Evolutionary conservation across 371 early-diverging fungal genomes (phyloP).

Genomic region (Apophysomyces sp.): DNA sequence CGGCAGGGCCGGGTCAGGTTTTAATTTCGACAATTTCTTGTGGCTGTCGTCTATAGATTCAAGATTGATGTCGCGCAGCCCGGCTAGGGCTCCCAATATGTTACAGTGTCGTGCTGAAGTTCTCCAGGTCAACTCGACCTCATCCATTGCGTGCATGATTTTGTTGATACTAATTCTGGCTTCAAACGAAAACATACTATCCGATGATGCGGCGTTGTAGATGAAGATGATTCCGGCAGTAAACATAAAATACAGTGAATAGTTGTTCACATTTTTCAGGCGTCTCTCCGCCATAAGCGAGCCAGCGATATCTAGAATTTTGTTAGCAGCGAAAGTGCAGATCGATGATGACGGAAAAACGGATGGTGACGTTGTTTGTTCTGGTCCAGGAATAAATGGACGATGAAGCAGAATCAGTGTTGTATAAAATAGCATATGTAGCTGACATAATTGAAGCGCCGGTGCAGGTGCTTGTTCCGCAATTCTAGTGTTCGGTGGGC

Average conservation of each 20-base stretch:
- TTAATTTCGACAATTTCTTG: neutral
- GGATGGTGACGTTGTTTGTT: constrained; percentile 26
- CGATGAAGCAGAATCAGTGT: constrained; percentile 75
- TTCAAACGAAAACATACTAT: constrained; percentile 40
- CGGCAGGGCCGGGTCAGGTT: neutral
- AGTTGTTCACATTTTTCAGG: constrained; percentile 36
- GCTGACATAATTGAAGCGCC: constrained; percentile 44
- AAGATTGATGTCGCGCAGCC: constrained; percentile 43
- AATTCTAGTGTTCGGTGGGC: constrained; percentile 39
- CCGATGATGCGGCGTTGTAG: constrained; percentile 38
- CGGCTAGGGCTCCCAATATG: constrained; percentile 47
- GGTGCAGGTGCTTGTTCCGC: constrained; percentile 34
- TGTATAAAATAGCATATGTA: constrained; percentile 75
- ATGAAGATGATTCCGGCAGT: constrained; percentile 51
- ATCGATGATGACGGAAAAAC: constrained; percentile 50
- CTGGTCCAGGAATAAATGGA: constrained; percentile 56
- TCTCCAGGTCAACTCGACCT: constrained; percentile 41
- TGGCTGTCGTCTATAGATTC: constrained; percentile 30
- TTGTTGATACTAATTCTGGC: constrained; percentile 47
- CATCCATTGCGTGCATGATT: constrained; percentile 45
- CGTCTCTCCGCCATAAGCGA: constrained; percentile 34
- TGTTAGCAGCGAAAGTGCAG: constrained; percentile 59
- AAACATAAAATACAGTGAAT: constrained; percentile 44
- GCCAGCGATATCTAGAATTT: constrained; percentile 51
- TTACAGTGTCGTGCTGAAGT: constrained; percentile 47